phyloP scores from a whole-genome alignment of 192 early-diverging fungal species.

The Backusella sp. region DNA sequence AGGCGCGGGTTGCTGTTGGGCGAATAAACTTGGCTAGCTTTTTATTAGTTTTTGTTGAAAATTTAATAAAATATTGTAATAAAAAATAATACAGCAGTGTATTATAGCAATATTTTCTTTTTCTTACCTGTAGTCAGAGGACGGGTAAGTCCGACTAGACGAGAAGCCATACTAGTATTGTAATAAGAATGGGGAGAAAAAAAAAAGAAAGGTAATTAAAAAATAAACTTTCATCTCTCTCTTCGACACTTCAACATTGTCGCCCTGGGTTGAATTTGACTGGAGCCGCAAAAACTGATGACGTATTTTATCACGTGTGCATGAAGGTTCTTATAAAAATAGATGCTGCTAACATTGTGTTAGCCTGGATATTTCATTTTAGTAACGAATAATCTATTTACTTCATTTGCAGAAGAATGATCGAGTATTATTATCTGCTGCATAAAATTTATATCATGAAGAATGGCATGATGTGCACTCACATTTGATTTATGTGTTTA shows the following conservation, averaged over 20 bases:
- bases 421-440: too few species aligned
- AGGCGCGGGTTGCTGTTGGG: constrained; percentile 9
- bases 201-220: not conserved
- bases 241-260: not conserved
- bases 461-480: too few species aligned
- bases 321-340: too few species aligned
- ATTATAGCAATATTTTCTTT: not conserved
- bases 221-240: not conserved
- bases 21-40: constrained; percentile 13
- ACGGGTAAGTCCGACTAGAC: not conserved
- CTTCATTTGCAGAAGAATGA: too few species aligned
- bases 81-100: not conserved
- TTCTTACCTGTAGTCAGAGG: not conserved
- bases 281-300: not conserved
- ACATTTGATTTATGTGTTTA: too few species aligned
- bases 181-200: not conserved
- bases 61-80: not conserved
- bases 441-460: too few species aligned
- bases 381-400: too few species aligned
- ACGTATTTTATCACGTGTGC: not conserved
- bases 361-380: too few species aligned
- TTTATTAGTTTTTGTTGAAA: not conserved
- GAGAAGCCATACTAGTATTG: constrained; percentile 6
- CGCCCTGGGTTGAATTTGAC: not conserved
- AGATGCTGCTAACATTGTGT: too few species aligned